These are phyloP conservation scores for Croton setiger DNA, from an alignment of 441 rosid genomes.

Conservation along the genomic window DNA sequence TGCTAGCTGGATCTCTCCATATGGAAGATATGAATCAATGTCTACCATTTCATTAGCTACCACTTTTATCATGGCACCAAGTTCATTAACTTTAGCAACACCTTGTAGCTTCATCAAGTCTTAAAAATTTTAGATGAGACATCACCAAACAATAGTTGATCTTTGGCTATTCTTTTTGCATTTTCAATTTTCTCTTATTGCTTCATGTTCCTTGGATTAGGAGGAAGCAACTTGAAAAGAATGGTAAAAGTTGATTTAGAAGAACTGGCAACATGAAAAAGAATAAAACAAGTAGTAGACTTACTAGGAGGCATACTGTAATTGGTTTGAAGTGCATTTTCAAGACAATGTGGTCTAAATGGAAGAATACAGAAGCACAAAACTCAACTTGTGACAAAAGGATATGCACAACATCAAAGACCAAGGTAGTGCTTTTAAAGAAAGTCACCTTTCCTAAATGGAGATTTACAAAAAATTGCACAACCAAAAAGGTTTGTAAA, in stretches of 20 bases:
- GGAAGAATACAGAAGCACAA: not conserved
- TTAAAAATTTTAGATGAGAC: slow-evolving; percentile 8
- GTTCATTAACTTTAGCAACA: not conserved
- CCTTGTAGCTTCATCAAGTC: slow-evolving; percentile 1
- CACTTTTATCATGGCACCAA: not conserved
- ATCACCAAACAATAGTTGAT: not conserved
- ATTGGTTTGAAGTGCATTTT: not conserved
- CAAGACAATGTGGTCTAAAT: not conserved
- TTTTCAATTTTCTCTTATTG: slow-evolving; percentile 1
- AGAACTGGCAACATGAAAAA: not conserved
- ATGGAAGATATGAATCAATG: not conserved
- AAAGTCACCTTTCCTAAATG: not conserved
- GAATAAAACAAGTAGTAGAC: no score
- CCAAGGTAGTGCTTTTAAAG: no score
- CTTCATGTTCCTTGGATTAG: not conserved
- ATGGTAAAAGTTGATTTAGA: not conserved
- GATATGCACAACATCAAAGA: no score
- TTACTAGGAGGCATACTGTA: not conserved
- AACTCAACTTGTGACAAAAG: not conserved
- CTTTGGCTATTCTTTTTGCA: slow-evolving; percentile 8
- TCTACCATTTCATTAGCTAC: not conserved
- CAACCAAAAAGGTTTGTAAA: not conserved
- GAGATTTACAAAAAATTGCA: not conserved
- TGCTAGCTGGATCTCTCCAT: no score
- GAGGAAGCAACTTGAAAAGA: slow-evolving; percentile 5